A percentile compares a stretch with the other conserved stretches of the same genome.
phyloP scores from a whole-genome alignment of 2,329 filamentous ascomycete genomes.

The Apiospora arundinis region DNA sequence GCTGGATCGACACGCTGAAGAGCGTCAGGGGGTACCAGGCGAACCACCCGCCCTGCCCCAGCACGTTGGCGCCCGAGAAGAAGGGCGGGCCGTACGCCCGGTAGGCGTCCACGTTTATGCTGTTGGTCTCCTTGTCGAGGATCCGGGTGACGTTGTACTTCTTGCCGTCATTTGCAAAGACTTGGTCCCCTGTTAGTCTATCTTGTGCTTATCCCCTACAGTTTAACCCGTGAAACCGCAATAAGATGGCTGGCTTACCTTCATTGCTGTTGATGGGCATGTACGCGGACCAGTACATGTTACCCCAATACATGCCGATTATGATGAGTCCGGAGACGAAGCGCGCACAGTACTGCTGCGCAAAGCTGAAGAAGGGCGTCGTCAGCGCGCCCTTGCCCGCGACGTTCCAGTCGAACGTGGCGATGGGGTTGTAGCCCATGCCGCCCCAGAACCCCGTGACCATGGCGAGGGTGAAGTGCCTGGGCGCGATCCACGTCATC shows the following conservation, averaged over 20 bases:
- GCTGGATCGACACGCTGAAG: constrained; percentile 49
- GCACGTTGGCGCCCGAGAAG: constrained; percentile 52
- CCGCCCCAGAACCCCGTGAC: constrained; percentile 45
- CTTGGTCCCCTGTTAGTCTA: constrained; percentile 27
- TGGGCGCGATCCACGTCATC: constrained; percentile 54
- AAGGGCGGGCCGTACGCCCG: constrained; percentile 61
- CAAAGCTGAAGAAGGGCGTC: constrained; percentile 61
- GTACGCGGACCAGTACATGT: constrained; percentile 63
- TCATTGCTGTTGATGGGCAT: constrained; percentile 62
- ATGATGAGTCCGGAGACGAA: constrained; percentile 62
- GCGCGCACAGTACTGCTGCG: constrained; percentile 66
- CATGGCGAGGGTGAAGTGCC: constrained; percentile 54
- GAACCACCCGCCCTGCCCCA: constrained; percentile 43
- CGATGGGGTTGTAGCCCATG: constrained; percentile 51
- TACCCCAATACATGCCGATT: constrained; percentile 63
- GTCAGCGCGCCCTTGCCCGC: constrained; percentile 29
- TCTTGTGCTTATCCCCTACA: no score
- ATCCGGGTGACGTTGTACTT: constrained; percentile 59
- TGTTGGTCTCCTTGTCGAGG: constrained; percentile 50
- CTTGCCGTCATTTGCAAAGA: constrained; percentile 62
- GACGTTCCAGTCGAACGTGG: constrained; percentile 50
- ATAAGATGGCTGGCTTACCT: background rate
- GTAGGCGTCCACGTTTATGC: constrained; percentile 59
- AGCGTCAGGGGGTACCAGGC: constrained; percentile 60
- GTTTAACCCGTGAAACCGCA: no score